These are phyloP conservation scores for Aspergillus bridgeri DNA, from an alignment of 495 filamentous ascomycete genomes.

Conservation along the genomic window DNA sequence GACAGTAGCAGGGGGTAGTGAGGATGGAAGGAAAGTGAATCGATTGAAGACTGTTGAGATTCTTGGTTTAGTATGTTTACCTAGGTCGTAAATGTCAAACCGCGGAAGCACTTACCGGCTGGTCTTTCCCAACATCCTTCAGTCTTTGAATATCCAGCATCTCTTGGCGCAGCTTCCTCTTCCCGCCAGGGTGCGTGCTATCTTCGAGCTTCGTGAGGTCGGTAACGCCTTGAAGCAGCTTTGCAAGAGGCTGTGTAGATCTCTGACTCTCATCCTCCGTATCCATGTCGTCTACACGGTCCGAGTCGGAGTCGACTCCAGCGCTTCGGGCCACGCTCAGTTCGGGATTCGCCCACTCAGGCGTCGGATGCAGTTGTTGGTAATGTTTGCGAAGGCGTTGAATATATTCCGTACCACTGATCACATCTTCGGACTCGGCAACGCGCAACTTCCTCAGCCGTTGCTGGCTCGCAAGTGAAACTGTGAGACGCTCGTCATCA, in stretches of 20 bases:
- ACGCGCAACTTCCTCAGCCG: conserved; percentile 76
- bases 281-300: conserved; percentile 40
- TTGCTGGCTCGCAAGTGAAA: conserved; percentile 72
- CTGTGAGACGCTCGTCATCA: conserved; percentile 81
- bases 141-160: conserved; percentile 77
- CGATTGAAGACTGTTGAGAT: conserved; percentile 65
- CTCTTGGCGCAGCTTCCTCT: conserved; percentile 75
- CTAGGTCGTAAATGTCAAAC: not conserved
- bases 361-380: conserved; percentile 71
- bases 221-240: conserved; percentile 67
- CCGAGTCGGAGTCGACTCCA: conserved; percentile 46
- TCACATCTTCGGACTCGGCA: conserved; percentile 76
- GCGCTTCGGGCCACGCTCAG: conserved; percentile 48
- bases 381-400: conserved; percentile 77
- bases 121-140: conserved; percentile 58
- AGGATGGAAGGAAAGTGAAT: conserved; percentile 86
- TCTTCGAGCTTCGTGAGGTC: conserved; percentile 49
- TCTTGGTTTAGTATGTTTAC: conserved; percentile 3
- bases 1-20: conserved; percentile 82
- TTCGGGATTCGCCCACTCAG: conserved; percentile 67
- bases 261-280: conserved; percentile 60
- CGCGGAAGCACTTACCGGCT: conserved; percentile 47
- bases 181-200: conserved; percentile 28
- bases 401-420: conserved; percentile 83
- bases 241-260: conserved; percentile 71